Conservation (phyloP, 2,329 filamentous ascomycete genomes). For the Rutstroemia sp. region DNA sequence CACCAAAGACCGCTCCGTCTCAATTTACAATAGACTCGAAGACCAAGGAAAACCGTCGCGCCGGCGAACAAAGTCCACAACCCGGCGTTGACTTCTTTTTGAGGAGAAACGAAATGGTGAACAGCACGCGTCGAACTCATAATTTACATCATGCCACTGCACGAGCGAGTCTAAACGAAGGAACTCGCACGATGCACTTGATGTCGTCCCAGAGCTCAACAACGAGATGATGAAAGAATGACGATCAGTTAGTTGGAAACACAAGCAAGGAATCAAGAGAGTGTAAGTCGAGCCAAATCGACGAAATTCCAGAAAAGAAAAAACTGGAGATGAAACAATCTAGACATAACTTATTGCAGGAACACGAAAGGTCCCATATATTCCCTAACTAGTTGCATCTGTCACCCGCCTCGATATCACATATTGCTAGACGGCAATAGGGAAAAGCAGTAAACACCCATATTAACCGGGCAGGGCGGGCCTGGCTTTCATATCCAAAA, state of each 20-base stretch:
- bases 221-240: no score
- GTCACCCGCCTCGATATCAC: background rate
- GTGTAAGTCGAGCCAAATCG: no score
- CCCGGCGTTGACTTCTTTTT: slow-evolving; percentile 14
- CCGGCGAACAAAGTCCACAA: slow-evolving; percentile 17
- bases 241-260: no score
- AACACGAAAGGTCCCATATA: no score
- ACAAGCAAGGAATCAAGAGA: no score
- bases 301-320: no score
- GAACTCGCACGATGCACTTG: background rate
- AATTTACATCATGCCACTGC: slow-evolving; percentile 5
- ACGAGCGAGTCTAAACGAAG: background rate
- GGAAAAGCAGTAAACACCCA: background rate
- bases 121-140: slow-evolving; percentile 13
- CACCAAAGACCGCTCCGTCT: slow-evolving; percentile 17
- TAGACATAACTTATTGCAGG: no score
- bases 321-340: no score
- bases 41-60: slow-evolving; percentile 14
- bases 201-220: no score
- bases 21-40: slow-evolving; percentile 16
- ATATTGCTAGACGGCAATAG: background rate
- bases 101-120: slow-evolving; percentile 14
- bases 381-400: no score
- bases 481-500: no score
- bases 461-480: background rate